Percentiles rank a stretch among this genome's conserved stretches.
Conservation (phyloP, 257 asterid genomes). For the Coffea eugenioides region DNA sequence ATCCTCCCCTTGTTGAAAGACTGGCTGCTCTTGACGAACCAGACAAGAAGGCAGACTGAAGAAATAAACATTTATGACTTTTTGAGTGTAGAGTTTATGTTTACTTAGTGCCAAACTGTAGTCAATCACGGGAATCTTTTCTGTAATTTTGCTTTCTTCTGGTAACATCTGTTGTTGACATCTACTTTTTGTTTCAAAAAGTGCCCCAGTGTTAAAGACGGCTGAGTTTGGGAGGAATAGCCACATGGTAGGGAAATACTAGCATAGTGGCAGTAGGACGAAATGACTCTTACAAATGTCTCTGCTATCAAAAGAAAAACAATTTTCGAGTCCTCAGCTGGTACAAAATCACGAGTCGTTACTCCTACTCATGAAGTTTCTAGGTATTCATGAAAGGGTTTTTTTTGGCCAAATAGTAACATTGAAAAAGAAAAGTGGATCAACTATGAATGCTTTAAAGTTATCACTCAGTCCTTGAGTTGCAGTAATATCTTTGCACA, state of each 20-base stretch:
- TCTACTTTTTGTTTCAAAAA: neutral
- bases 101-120: neutral
- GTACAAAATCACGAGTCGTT: too few species aligned
- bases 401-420: too few species aligned
- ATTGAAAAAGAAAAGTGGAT: too few species aligned
- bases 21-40: slow-evolving; percentile 73
- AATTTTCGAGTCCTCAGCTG: neutral
- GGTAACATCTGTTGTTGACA: neutral
- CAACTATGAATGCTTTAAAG: too few species aligned
- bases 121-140: neutral
- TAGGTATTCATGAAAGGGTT: too few species aligned
- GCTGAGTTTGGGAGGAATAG: neutral
- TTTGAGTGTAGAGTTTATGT: slow-evolving; percentile 1
- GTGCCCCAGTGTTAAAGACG: neutral
- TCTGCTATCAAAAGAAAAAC: neutral
- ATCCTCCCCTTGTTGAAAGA: slow-evolving; percentile 95
- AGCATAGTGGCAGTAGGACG: neutral
- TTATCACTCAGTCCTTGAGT: too few species aligned
- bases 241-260: neutral
- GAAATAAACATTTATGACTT: slow-evolving; percentile 5
- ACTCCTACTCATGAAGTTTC: too few species aligned
- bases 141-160: neutral
- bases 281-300: neutral
- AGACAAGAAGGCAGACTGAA: slow-evolving; percentile 74
- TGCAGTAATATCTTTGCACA: too few species aligned